These are phyloP conservation scores for Trichoderma aggressivum DNA, from an alignment of 2,329 filamentous ascomycete species.

Conservation along the genomic window DNA sequence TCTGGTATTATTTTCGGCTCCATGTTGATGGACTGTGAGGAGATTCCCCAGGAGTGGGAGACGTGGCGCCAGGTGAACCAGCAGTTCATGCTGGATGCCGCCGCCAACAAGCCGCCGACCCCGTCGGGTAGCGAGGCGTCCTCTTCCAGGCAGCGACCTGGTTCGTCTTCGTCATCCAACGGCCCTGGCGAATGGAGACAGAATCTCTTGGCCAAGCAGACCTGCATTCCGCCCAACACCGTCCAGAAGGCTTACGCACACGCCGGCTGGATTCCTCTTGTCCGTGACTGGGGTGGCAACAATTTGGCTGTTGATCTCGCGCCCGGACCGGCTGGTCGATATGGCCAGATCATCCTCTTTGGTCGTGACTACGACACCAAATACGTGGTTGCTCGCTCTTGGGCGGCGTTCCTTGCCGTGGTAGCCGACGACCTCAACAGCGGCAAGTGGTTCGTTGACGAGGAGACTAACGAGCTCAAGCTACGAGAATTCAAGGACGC, in stretches of 20 bases:
- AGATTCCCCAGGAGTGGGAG: constrained; percentile 96
- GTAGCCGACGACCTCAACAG: constrained; percentile 88
- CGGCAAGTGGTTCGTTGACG: constrained; percentile 87
- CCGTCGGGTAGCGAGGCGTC: constrained; percentile 64
- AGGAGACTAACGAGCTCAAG: constrained; percentile 88
- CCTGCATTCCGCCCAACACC: constrained; percentile 79
- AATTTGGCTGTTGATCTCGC: constrained; percentile 91
- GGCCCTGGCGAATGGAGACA: constrained; percentile 72
- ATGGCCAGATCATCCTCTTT: constrained; percentile 96
- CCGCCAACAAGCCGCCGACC: constrained; percentile 56
- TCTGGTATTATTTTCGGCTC: constrained; percentile 90
- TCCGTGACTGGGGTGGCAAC: constrained; percentile 98
- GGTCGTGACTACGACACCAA: constrained; percentile 98
- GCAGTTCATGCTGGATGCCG: constrained; percentile 69
- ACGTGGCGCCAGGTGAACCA: constrained; percentile 94
- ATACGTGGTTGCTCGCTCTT: constrained; percentile 91
- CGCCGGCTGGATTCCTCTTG: constrained; percentile 90
- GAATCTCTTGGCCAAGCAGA: constrained; percentile 78
- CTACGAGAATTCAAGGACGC: constrained; percentile 85
- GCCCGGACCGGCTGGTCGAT: constrained; percentile 82
- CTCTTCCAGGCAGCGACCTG: constrained; percentile 58
- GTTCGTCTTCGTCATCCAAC: constrained; percentile 44
- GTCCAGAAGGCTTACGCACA: constrained; percentile 93
- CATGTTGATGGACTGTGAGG: constrained; percentile 97
- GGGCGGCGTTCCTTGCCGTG: constrained; percentile 79